Evolutionary conservation across 768 basidiomycete genomes (phyloP).

Genomic region (Hypholoma fasciculare): DNA sequence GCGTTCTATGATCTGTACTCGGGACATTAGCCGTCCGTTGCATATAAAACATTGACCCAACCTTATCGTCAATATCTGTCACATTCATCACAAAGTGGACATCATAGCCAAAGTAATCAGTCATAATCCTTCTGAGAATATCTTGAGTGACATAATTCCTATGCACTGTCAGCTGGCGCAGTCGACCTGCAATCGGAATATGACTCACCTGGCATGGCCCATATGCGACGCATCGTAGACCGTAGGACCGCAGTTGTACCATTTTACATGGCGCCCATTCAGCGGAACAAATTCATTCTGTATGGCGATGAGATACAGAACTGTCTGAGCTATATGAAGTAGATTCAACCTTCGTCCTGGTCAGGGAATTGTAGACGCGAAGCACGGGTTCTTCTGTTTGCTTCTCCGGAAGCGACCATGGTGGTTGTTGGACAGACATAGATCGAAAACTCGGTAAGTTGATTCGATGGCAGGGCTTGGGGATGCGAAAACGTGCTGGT

Average conservation of each 20-base stretch:
- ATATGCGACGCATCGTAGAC: conserved; percentile 98
- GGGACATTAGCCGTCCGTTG: not conserved
- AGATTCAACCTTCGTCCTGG: conserved; percentile 74
- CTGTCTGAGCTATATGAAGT: conserved; percentile 14
- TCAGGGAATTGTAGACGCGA: conserved; percentile 91
- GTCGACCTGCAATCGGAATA: not conserved
- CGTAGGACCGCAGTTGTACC: conserved; percentile 99
- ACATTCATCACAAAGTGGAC: conserved; percentile 99
- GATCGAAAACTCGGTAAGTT: conserved; percentile 5
- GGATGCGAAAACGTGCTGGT: conserved; percentile 14
- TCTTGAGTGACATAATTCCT: conserved; percentile 99
- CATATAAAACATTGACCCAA: conserved; percentile 26
- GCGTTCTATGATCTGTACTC: conserved; percentile 82
- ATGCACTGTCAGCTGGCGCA: conserved; percentile 8
- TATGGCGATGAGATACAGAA: conserved; percentile 10
- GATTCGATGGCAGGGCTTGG: not conserved
- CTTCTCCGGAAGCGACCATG: conserved; percentile 51
- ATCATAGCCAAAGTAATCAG: conserved; percentile 96
- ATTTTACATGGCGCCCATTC: conserved; percentile 78
- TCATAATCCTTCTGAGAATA: conserved; percentile 83
- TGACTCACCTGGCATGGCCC: conserved; percentile 91
- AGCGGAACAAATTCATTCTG: conserved; percentile 79
- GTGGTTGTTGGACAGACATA: conserved; percentile 64
- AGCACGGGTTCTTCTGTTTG: conserved; percentile 61
- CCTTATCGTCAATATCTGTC: conserved; percentile 99